Evolutionary conservation across 1,139 yeast species (phyloP).

Genomic region (Hemisphaericaspora lyxosophila): DNA sequence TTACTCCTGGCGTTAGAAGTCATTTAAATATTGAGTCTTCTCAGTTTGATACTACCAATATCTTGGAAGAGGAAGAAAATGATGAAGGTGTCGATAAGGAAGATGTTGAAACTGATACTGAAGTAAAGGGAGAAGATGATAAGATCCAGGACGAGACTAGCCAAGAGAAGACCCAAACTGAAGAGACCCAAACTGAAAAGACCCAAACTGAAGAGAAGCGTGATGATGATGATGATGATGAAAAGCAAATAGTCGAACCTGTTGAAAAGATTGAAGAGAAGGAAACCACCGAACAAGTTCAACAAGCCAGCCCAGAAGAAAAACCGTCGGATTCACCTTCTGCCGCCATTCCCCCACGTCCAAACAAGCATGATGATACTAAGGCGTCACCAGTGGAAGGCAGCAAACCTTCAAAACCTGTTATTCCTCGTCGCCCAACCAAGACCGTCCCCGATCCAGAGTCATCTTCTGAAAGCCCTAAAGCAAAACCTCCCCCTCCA

Average conservation of each 20-base stretch:
- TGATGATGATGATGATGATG: background rate
- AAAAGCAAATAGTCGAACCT: background rate
- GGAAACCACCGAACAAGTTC: background rate
- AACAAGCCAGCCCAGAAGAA: background rate
- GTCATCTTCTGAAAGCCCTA: constrained; percentile 5
- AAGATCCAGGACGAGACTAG: background rate
- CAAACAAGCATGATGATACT: background rate
- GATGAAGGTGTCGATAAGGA: constrained; percentile 1
- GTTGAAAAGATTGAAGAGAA: constrained; percentile 9
- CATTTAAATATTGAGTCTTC: background rate
- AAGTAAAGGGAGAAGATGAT: background rate
- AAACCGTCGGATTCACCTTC: background rate
- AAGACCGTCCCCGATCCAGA: constrained; percentile 10
- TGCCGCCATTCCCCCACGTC: constrained; percentile 1
- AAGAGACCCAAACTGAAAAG: constrained; percentile 2
- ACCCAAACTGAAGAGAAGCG: constrained; percentile 9
- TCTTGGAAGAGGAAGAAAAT: background rate
- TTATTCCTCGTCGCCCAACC: constrained; percentile 13
- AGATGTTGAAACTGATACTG: constrained; percentile 1
- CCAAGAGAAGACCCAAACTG: background rate
- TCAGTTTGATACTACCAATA: background rate
- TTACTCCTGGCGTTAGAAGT: background rate
- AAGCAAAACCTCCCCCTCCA: constrained; percentile 55
- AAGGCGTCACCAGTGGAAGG: background rate
- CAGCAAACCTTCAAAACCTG: constrained; percentile 2